phyloP scores from a whole-genome alignment of 371 early-diverging fungal species.

The Massospora cicadina region DNA sequence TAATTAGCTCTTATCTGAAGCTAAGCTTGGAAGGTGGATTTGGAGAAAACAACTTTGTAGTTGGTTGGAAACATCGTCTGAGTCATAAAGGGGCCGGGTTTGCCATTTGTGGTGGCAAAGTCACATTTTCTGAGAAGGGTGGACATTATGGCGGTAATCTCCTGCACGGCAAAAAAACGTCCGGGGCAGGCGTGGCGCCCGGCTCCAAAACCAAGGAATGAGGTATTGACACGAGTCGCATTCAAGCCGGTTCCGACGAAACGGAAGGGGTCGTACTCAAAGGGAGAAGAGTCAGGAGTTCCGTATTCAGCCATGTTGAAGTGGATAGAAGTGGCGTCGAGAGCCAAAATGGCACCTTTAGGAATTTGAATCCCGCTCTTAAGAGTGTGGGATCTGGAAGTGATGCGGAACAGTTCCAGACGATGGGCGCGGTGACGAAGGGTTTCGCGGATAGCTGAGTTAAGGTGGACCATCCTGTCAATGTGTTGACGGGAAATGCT shows the following conservation, averaged over 20 bases:
- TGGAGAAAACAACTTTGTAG: background rate
- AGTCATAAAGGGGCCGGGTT: background rate
- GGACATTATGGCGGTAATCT: conserved; percentile 18
- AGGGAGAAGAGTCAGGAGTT: conserved; percentile 5
- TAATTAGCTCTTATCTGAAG: no score
- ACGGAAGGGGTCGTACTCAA: conserved; percentile 19
- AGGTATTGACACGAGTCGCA: conserved; percentile 19
- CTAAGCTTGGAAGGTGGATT: no score
- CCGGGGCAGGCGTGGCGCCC: conserved; percentile 33
- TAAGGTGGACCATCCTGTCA: conserved; percentile 19
- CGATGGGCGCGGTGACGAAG: conserved; percentile 14
- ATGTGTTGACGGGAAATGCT: conserved; percentile 15
- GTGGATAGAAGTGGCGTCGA: background rate
- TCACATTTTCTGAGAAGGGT: conserved; percentile 1
- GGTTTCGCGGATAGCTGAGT: conserved; percentile 22
- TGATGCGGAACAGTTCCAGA: conserved; percentile 14
- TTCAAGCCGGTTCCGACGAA: conserved; percentile 17
- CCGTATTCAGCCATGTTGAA: conserved; percentile 16
- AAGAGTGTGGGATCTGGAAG: conserved; percentile 14
- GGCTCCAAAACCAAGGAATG: conserved; percentile 28
- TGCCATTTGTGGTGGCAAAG: background rate
- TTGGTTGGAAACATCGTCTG: background rate
- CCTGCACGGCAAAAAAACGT: conserved; percentile 26
- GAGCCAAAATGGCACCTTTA: conserved; percentile 15
- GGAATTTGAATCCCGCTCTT: conserved; percentile 17